Conservation (phyloP, 768 basidiomycete genomes). For the Dioszegia aurantiaca region DNA sequence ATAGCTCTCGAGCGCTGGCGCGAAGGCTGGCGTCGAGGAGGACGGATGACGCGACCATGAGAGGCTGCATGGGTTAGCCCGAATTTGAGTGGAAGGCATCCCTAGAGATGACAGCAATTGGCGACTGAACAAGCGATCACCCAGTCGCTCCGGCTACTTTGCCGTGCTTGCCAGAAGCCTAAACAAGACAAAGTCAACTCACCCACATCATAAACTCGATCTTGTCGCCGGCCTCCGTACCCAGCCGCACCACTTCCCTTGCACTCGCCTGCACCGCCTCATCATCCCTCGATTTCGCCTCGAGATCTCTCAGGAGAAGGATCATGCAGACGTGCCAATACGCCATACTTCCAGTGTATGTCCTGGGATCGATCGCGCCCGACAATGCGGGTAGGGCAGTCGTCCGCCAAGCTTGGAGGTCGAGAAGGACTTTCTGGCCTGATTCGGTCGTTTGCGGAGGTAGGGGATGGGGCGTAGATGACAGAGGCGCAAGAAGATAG, state of each 20-base stretch:
- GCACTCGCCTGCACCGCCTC: slow-evolving; percentile 20
- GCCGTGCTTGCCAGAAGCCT: no score
- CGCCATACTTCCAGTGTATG: slow-evolving; percentile 20
- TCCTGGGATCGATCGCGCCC: slow-evolving; percentile 6
- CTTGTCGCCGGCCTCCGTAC: slow-evolving; percentile 27
- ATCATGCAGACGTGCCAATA: slow-evolving; percentile 29
- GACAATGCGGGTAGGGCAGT: not conserved
- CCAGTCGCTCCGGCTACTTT: no score
- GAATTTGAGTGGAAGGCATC: no score
- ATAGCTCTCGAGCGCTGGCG: slow-evolving; percentile 8
- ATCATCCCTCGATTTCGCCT: slow-evolving; percentile 4
- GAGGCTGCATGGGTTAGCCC: slow-evolving; percentile 23
- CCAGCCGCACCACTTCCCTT: slow-evolving; percentile 18
- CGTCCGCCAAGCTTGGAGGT: not conserved
- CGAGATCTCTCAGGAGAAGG: slow-evolving; percentile 14
- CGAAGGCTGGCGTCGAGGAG: slow-evolving; percentile 8
- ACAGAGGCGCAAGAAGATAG: slow-evolving; percentile 8
- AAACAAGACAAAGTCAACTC: not conserved
- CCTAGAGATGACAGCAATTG: no score
- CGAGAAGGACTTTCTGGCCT: slow-evolving; percentile 7
- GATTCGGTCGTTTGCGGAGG: slow-evolving; percentile 8
- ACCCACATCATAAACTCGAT: slow-evolving; percentile 36
- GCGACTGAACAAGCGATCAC: no score
- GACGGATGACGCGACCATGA: slow-evolving; percentile 25
- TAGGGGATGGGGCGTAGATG: not conserved